Evolutionary conservation across 148 eudicot species (phyloP).

Genomic region (Nyssa sinensis): DNA sequence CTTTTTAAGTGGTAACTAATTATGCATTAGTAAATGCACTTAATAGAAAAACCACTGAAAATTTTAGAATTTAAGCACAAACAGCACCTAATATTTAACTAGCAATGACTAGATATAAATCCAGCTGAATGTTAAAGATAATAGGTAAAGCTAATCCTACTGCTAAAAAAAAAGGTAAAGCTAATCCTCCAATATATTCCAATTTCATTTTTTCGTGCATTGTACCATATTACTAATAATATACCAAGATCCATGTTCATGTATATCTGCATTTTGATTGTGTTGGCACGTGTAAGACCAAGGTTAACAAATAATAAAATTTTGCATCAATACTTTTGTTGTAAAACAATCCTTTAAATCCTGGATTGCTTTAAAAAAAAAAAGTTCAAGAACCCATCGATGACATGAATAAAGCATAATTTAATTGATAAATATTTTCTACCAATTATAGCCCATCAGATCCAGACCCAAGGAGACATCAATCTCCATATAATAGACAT

Average conservation of each 20-base stretch:
- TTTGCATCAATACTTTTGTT: neutral
- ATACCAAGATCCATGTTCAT: neutral
- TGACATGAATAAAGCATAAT: neutral
- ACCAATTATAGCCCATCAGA: neutral
- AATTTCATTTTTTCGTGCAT: neutral
- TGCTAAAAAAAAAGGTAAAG: too few relatives aligned
- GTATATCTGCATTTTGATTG: too few relatives aligned
- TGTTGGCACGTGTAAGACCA: neutral
- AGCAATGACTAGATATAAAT: too few relatives aligned
- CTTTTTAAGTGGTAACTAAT: too few relatives aligned
- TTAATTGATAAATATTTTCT: neutral
- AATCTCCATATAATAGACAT: neutral
- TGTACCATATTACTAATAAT: neutral
- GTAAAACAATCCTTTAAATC: neutral
- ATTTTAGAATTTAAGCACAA: too few relatives aligned
- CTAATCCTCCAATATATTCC: neutral
- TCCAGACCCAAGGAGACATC: neutral
- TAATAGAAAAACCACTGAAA: too few relatives aligned
- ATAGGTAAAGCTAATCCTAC: neutral
- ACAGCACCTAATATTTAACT: neutral
- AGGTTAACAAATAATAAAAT: neutral
- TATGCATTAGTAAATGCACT: too few relatives aligned
- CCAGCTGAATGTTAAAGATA: neutral
- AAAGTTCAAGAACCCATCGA: neutral
- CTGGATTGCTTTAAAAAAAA: neutral